Conservation (phyloP, 129 eudicot genomes). For the Chrysanthemum seticuspe region DNA sequence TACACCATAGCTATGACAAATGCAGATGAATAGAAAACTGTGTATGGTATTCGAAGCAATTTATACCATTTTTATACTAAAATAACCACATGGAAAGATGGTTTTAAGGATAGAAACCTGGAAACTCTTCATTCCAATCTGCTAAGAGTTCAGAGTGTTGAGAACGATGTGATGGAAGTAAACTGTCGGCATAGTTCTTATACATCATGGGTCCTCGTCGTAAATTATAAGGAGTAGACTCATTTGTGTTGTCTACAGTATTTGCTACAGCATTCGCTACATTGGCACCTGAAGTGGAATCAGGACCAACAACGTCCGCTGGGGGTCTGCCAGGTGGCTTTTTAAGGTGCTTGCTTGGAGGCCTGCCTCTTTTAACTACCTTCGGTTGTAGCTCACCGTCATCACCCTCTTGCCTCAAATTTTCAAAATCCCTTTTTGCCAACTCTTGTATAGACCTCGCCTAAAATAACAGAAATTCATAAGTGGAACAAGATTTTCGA, state of each 20-base stretch:
- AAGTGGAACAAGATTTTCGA: neutral
- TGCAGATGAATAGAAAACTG: neutral
- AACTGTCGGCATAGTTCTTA: constrained; percentile 50
- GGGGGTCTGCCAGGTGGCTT: constrained; percentile 65
- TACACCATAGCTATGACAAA: neutral
- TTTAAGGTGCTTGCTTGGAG: constrained; percentile 72
- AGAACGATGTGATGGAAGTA: constrained; percentile 46
- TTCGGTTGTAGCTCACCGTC: constrained; percentile 80
- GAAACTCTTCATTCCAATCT: constrained; percentile 88
- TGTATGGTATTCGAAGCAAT: neutral
- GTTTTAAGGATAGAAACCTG: constrained; percentile 45
- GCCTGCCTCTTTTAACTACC: constrained; percentile 81
- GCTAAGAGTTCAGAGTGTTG: constrained; percentile 55
- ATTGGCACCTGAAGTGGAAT: constrained; percentile 65
- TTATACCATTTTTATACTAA: constrained; percentile 5
- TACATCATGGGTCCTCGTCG: constrained; percentile 52
- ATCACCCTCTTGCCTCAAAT: constrained; percentile 78
- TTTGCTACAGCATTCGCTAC: constrained; percentile 37
- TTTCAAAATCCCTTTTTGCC: constrained; percentile 82
- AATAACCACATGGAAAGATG: neutral
- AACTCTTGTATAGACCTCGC: constrained; percentile 88
- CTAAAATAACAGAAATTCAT: constrained; percentile 28
- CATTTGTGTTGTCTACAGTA: constrained; percentile 46
- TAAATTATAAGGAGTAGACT: constrained; percentile 64
- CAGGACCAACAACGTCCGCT: constrained; percentile 48